Evolutionary conservation across 176 grass and related monocot genomes (phyloP).

Genomic region (Puccinellia tenuiflora): DNA sequence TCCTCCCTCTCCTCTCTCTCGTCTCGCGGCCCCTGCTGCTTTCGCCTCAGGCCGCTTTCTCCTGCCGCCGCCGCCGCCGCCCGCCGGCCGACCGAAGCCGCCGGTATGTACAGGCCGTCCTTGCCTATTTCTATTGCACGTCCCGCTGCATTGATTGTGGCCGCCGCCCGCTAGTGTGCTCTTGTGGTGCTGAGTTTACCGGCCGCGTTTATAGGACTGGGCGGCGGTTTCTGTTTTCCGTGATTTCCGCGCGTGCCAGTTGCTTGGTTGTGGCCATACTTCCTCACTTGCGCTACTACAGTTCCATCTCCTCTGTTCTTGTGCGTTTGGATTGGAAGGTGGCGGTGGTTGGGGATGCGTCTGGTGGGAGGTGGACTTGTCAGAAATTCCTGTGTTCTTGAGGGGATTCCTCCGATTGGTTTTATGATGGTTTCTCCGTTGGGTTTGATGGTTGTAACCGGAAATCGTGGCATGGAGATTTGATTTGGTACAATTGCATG

Average conservation of each 20-base stretch:
- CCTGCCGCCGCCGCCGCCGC: neutral
- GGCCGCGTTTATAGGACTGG: neutral
- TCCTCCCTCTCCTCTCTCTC: neutral
- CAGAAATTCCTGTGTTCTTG: constrained; percentile 8
- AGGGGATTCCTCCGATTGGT: constrained; percentile 13
- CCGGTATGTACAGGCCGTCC: constrained; percentile 17
- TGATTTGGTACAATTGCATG: neutral
- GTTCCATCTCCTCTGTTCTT: neutral
- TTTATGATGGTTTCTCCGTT: neutral
- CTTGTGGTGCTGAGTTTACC: constrained; percentile 1
- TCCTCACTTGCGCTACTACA: neutral
- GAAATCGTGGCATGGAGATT: neutral
- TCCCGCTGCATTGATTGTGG: constrained; percentile 17
- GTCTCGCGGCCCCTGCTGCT: constrained; percentile 11
- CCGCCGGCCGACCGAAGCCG: neutral
- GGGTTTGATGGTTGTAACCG: neutral
- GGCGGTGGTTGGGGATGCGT: constrained; percentile 40
- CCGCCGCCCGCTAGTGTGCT: neutral
- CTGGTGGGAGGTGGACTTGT: neutral
- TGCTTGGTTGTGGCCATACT: neutral
- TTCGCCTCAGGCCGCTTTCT: neutral
- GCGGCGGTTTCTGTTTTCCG: neutral
- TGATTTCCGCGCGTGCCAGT: neutral
- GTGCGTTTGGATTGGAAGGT: constrained; percentile 50
- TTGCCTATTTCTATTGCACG: neutral